phyloP scores from a whole-genome alignment of 2,329 filamentous ascomycete genomes.

The Aspergillus spinulosporus region DNA sequence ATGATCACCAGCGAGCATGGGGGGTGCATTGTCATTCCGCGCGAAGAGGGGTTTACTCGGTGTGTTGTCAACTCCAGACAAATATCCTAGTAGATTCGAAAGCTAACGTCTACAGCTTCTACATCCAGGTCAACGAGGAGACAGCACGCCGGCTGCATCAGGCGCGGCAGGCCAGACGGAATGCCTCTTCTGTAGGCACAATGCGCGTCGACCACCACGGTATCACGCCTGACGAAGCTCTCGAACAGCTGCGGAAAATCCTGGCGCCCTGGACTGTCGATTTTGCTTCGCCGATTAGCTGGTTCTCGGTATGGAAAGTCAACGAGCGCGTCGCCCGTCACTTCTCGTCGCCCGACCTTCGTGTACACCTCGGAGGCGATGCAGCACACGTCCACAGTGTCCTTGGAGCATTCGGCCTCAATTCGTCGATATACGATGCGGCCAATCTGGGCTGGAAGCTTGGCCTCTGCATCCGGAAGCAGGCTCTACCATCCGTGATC shows the following conservation, averaged over 20 bases:
- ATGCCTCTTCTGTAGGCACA: neutral
- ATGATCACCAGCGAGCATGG: neutral
- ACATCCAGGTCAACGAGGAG: neutral
- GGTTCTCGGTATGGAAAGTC: constrained; percentile 6
- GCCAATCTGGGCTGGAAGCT: constrained; percentile 2
- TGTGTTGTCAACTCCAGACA: neutral
- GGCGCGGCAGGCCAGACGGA: neutral
- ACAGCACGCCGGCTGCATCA: neutral
- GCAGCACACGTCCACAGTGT: constrained; percentile 4
- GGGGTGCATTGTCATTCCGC: constrained; percentile 1
- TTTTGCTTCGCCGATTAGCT: neutral
- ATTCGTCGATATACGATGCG: neutral
- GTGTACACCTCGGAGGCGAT: constrained; percentile 1
- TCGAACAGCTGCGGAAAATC: neutral
- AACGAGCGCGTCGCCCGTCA: constrained; percentile 1
- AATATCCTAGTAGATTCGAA: neutral
- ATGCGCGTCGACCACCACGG: neutral
- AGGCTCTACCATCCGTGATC: neutral
- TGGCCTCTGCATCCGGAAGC: neutral
- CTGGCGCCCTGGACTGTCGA: neutral
- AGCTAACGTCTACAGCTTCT: neutral
- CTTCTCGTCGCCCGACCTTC: neutral
- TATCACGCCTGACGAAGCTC: constrained; percentile 3
- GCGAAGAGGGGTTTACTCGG: neutral
- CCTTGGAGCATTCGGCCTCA: neutral